phyloP scores from a whole-genome alignment of 129 eudicot genomes.

The Flaveria bidentis region DNA sequence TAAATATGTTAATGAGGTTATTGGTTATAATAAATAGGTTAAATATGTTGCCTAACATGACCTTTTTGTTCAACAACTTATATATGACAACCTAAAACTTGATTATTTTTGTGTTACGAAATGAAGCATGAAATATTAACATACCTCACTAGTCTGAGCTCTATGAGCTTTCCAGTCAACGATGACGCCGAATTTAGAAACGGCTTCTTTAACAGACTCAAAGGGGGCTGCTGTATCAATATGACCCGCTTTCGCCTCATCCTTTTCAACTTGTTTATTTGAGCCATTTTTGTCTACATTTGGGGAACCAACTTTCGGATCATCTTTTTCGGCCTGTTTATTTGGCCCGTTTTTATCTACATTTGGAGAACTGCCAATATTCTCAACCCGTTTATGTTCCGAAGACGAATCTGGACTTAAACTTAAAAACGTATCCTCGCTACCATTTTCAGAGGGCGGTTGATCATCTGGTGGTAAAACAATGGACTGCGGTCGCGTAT shows the following conservation, averaged over 20 bases:
- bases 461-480: constrained; percentile 20
- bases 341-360: constrained; percentile 16
- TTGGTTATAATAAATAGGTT: too few relatives aligned
- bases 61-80: too few relatives aligned
- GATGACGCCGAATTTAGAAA: constrained; percentile 82
- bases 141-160: constrained; percentile 75
- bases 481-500: not conserved
- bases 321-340: constrained; percentile 8
- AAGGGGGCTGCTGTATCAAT: constrained; percentile 74
- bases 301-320: not conserved
- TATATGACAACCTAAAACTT: too few relatives aligned
- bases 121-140: not conserved
- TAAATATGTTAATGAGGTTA: too few relatives aligned
- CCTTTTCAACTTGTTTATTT: constrained; percentile 20
- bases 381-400: constrained; percentile 23
- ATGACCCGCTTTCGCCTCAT: constrained; percentile 25
- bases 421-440: constrained; percentile 33
- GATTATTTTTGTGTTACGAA: too few relatives aligned
- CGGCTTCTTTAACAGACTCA: constrained; percentile 88
- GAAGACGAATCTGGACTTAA: constrained; percentile 29
- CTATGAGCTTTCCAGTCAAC: constrained; percentile 91
- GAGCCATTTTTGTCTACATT: constrained; percentile 25
- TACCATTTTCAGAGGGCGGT: constrained; percentile 23
- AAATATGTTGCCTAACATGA: too few relatives aligned
- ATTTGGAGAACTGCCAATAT: constrained; percentile 19